Conservation (phyloP, 2,329 filamentous ascomycete species). For the Penicillium sp. region DNA sequence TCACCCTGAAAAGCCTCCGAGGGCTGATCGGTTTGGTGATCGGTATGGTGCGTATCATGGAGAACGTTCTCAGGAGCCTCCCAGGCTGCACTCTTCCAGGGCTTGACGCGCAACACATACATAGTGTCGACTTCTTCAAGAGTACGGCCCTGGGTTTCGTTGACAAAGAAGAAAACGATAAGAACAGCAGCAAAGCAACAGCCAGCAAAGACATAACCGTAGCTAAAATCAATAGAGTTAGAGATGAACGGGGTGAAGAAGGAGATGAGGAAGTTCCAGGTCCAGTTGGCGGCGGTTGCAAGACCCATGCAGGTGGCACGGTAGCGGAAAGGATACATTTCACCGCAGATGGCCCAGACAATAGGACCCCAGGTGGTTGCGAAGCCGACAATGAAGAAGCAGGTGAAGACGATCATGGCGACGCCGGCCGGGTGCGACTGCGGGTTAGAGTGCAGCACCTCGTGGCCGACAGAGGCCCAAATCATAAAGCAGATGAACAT, state of each 20-base stretch:
- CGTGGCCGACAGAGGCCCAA: conserved; percentile 56
- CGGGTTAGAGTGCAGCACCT: conserved; percentile 38
- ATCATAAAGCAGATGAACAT: conserved; percentile 57
- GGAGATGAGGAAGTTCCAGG: conserved; percentile 66
- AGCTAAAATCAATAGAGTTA: conserved; percentile 63
- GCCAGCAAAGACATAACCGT: conserved; percentile 71
- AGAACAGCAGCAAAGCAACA: conserved; percentile 61
- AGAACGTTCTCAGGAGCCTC: conserved; percentile 32
- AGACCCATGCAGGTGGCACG: conserved; percentile 72
- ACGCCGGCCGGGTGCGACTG: conserved; percentile 50
- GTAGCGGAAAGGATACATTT: conserved; percentile 44
- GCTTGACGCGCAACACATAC: conserved; percentile 61
- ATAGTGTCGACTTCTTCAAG: conserved; percentile 76
- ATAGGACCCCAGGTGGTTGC: conserved; percentile 65
- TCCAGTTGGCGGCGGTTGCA: conserved; percentile 72
- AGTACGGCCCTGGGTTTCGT: conserved; percentile 65
- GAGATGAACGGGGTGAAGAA: conserved; percentile 82
- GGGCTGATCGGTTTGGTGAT: conserved; percentile 17
- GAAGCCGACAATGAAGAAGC: conserved; percentile 69
- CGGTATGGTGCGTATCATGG: conserved; percentile 22
- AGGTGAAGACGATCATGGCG: conserved; percentile 66
- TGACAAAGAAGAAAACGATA: conserved; percentile 71
- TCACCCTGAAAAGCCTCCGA: conserved; percentile 14
- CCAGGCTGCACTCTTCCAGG: conserved; percentile 56
- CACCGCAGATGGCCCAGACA: conserved; percentile 43